Evolutionary conservation across 345 rosid genomes (phyloP), one percentile per base, ranked within the genome.

Genomic region (Mallotus nudiflorus): DNA sequence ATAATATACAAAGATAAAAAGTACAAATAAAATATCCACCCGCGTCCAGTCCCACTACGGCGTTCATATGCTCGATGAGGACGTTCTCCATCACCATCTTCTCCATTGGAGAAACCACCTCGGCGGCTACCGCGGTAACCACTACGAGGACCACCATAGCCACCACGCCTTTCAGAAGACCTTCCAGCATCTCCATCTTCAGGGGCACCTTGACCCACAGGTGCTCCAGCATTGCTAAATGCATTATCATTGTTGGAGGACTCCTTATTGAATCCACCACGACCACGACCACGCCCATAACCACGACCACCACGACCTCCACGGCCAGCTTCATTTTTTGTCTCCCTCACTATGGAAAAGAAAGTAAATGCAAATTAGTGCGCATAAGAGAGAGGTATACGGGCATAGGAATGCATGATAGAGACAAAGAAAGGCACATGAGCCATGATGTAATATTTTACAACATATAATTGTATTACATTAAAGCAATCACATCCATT

Each of bases 21-120:
- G 46, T 39, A 63, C 39, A 52, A 52, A 27, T 13, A 51, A 24
- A 69, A 50, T 22, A 63, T 64, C 27, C 39, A 75, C 79, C 79
- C 74, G n/a, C 66, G 74, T 25, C 79, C 79, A 35, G 79, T 70
- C 20, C 79, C 79, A 57, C 79, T 75, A 27, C 65, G 74, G 9
- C 75, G 70, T 58, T 75, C 79, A 65, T 37, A 49, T 19, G 1
- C 13, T 18, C 79, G 73, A 9, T 49, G 70, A 37, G 79, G 79
- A 13, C 74, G 71, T 42, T 75, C 78, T 24, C 54, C 71, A 33
- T 69, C 74, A 15, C 70, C 74, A 56, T 5, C 74, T 55, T 69
- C 78, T 19, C 70, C 79, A 28, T 70, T 65, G 12, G 33, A 19
- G 20, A 64, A 63, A 37, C 53, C 71, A 29, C 71, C 72, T 28